Percentiles rank a stretch among this genome's conserved stretches.
Conservation (phyloP, 179 eudicot species). For the Beta macrorhiza region DNA sequence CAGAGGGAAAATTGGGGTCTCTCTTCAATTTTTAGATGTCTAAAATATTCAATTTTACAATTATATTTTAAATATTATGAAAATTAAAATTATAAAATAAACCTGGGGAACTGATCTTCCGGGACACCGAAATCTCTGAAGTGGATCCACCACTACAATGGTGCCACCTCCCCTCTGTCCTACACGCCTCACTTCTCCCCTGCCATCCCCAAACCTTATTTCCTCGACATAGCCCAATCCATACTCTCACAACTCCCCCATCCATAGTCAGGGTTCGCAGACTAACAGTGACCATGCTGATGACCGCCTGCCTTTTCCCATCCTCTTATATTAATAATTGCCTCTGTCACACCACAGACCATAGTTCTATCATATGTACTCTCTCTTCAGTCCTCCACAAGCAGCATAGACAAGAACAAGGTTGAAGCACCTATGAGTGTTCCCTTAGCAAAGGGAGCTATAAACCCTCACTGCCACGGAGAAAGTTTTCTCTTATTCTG, state of each 20-base stretch:
- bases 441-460: not conserved
- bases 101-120: not conserved
- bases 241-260: not conserved
- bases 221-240: not conserved
- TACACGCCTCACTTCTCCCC: not conserved
- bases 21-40: not conserved
- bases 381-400: not conserved
- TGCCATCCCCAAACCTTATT: not conserved
- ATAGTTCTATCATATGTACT: not conserved
- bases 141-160: not conserved
- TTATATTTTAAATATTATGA: not conserved
- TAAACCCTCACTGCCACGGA: no score
- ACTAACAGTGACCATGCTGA: no score
- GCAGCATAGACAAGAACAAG: not conserved
- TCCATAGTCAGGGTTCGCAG: not conserved
- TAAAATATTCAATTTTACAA: no score
- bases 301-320: no score
- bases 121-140: not conserved
- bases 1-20: not conserved
- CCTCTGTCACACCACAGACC: no score
- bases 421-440: not conserved
- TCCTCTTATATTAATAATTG: no score
- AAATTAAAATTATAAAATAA: not conserved
- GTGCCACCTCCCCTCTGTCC: not conserved
- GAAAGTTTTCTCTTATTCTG: no score